Base-by-base conservation (phyloP, 2,329 filamentous ascomycete species). In the Fusarium chlamydosporum region DNA sequence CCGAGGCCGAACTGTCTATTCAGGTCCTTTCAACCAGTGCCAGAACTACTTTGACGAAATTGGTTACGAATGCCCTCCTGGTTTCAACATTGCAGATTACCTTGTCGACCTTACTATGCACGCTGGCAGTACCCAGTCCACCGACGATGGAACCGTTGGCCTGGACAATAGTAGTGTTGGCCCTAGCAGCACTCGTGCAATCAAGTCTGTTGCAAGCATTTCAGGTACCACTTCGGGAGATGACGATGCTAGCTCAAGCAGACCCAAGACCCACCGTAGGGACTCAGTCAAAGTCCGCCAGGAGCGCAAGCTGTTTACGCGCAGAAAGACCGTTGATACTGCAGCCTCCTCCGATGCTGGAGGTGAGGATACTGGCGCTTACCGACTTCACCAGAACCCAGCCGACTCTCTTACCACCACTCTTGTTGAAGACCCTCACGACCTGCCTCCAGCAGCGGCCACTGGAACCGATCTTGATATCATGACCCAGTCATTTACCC, bases 71-170 rank as follows among this genome's bases (percentile, higher is more conserved):
- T 99, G 96, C 76, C 96, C 96, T 12, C 91, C 94, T 26, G 96
- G 96, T 3, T 99, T 98, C 86, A 99, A 99, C 75, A 98, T 99
- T 79, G 96, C 96, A 6, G 96, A 99, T 78, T 99, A 97, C 76
- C 87, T 99, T 7, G 94, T 99, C 31, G 96, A 99, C 77, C 85
- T 99, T 40, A 98, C 96, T 0, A 98, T 99, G 95, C 96, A 99
- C 77, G 94, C 94, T 26, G 88, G 92, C 61, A 84, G 85, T 43
- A 86, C 84, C 20, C 82, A 86, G 8, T 81, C 88, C 4, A 34
- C 76, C 27, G 86, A 90, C 34, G 88, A 90, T 56, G 87, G 86
- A 15, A 79, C 82, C 11, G 61, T 84, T 37, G 76, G 80, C 7
- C 74, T 82, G 9, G 90, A 92, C 67, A 87, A 85, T 4, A 82